Percentiles rank a stretch among this genome's conserved stretches.
phyloP scores from a whole-genome alignment of 164 flowering plant species.

The Vitis cinerea region DNA sequence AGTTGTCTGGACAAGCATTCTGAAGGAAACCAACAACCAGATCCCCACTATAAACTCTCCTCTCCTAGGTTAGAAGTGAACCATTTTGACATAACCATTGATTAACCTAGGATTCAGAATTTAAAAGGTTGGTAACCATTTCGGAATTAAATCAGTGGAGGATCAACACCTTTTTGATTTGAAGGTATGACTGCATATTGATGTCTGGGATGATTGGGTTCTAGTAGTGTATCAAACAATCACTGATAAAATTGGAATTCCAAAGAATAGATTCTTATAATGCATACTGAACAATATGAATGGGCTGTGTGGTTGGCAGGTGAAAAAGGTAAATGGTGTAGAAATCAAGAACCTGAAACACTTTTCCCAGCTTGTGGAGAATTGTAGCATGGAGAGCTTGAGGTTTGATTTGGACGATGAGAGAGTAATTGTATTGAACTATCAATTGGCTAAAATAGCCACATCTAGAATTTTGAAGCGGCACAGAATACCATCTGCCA shows the following conservation, averaged over 20 bases:
- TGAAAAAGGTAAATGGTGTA: slow-evolving; percentile 70
- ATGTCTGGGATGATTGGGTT: too few species aligned
- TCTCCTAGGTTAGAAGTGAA: too few species aligned
- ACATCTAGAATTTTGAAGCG: slow-evolving; percentile 75
- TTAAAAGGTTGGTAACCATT: too few species aligned
- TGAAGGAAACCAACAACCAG: neutral
- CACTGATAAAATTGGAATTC: too few species aligned
- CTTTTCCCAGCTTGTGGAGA: slow-evolving; percentile 66
- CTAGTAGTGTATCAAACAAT: too few species aligned
- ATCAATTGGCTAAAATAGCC: slow-evolving; percentile 60
- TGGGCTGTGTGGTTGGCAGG: slow-evolving; percentile 36
- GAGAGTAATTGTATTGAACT: slow-evolving; percentile 72
- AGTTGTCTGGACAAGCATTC: neutral
- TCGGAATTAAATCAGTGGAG: too few species aligned
- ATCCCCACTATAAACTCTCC: neutral
- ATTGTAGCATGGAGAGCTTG: slow-evolving; percentile 48
- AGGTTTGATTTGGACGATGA: slow-evolving; percentile 93
- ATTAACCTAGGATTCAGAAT: too few species aligned
- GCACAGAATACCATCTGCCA: slow-evolving; percentile 81
- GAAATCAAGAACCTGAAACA: slow-evolving; percentile 79
- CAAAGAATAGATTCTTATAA: too few species aligned
- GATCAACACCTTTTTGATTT: too few species aligned
- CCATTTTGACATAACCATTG: too few species aligned
- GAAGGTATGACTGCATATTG: too few species aligned
- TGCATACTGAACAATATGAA: neutral